Base-by-base conservation (phyloP, 2,329 filamentous ascomycete genomes). In the Sclerotinia borealis region DNA sequence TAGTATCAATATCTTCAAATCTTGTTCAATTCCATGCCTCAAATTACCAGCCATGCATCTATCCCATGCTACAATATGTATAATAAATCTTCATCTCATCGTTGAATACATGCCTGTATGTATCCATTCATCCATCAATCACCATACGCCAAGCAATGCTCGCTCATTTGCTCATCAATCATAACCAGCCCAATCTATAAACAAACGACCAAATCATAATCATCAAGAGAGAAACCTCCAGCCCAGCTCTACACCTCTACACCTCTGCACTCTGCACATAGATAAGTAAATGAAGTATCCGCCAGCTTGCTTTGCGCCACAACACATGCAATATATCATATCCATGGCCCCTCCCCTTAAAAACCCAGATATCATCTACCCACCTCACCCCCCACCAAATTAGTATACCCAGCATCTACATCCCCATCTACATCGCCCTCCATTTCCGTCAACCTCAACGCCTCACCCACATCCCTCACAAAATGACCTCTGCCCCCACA, bases 391-490 rank as follows among this genome's bases (percentile, higher is more conserved):
- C 68, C 69, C 1, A 67, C 63, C 51, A 63, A 11, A 63, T 69
- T 70, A 19, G 29, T 55, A 64, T 72, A 71, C 4, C 55, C 61
- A 51, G 47, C 50, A 27, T 69, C 65, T 27, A 56, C 59, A 87
- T 83, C 69, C 98, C 25, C 50, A 27, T 69, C 65, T 27, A 56
- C 59, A 87, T 83, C 69, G 98, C 25, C 67, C 61, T 34, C 61
- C 63, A 31, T 55, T 77, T 97, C 93, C 0, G 90, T 91, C 79
- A 93, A 79, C 59, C 87, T 83, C 69, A 99, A 76, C 2, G 95
- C 95, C 74, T 96, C 90, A 59, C 92, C 87, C 1, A 98, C 92
- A 68, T 90, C 88, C 29, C 84, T 81, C 10, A 96, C 89, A 75
- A 97, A 96, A 70, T 95, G 87, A 1, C 80, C 76, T 72, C 84